A percentile compares a stretch with the other conserved stretches of the same genome.
Evolutionary conservation across 306 rosid genomes (phyloP).

Genomic region (Rosa multiflora): DNA sequence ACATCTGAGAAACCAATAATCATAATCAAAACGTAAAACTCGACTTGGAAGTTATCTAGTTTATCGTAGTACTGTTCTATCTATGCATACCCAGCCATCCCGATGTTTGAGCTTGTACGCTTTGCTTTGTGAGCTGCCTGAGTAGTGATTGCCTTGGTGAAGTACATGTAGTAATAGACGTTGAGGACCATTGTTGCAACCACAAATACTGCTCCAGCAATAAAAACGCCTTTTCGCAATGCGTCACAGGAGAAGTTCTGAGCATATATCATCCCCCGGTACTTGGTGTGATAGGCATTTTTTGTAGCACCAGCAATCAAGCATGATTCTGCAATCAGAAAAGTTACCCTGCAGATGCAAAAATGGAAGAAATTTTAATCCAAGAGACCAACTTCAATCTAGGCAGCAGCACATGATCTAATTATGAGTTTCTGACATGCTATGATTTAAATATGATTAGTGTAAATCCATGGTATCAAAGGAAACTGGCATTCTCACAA

Average conservation of each 20-base stretch:
- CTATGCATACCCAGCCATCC: slow-evolving; percentile 82
- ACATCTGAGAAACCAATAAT: background rate
- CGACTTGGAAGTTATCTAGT: slow-evolving; percentile 27
- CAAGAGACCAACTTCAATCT: background rate
- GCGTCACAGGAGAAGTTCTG: slow-evolving; percentile 83
- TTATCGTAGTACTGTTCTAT: slow-evolving; percentile 23
- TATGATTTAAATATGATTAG: background rate
- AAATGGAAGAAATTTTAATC: background rate
- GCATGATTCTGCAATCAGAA: slow-evolving; percentile 85
- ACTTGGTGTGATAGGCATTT: slow-evolving; percentile 94
- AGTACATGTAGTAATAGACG: slow-evolving; percentile 88
- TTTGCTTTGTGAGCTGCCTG: slow-evolving; percentile 62
- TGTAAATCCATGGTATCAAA: background rate
- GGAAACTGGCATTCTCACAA: slow-evolving; percentile 51
- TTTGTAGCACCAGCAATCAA: slow-evolving; percentile 84
- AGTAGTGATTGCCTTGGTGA: slow-evolving; percentile 71
- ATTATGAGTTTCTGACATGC: background rate
- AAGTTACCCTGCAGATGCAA: slow-evolving; percentile 53
- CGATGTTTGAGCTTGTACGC: slow-evolving; percentile 67
- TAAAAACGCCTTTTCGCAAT: slow-evolving; percentile 80
- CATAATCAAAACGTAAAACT: slow-evolving; percentile 25
- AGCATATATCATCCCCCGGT: slow-evolving; percentile 68
- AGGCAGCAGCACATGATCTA: background rate
- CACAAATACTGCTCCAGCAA: slow-evolving; percentile 84
- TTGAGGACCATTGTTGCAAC: slow-evolving; percentile 88